Conservation (phyloP, 345 rosid genomes). For the Excoecaria cochinchinensis region DNA sequence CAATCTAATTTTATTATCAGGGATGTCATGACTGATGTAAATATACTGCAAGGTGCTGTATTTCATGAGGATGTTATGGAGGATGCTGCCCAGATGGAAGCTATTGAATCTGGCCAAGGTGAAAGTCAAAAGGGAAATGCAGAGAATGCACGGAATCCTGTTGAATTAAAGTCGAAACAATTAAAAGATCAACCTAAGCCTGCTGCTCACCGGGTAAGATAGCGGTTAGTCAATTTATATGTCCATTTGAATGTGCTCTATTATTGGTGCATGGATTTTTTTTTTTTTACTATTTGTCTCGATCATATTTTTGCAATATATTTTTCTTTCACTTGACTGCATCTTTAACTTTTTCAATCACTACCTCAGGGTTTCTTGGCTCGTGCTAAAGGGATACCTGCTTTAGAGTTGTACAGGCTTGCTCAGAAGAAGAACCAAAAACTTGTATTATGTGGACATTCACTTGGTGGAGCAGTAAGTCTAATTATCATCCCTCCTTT, state of each 20-base stretch:
- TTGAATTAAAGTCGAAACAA: constrained; percentile 51
- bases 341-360: constrained; percentile 13
- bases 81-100: constrained; percentile 41
- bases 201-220: constrained; percentile 91
- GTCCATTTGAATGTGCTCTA: neutral
- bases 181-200: constrained; percentile 69
- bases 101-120: constrained; percentile 38
- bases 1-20: constrained; percentile 33
- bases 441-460: constrained; percentile 95
- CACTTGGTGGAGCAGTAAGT: constrained; percentile 98
- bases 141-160: constrained; percentile 41
- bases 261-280: neutral
- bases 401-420: constrained; percentile 89
- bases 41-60: constrained; percentile 88
- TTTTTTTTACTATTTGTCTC: neutral
- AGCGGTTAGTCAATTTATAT: neutral
- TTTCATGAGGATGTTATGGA: constrained; percentile 74
- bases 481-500: constrained; percentile 15
- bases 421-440: constrained; percentile 92
- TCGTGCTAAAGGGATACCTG: constrained; percentile 98
- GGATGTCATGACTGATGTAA: constrained; percentile 92
- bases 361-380: constrained; percentile 78
- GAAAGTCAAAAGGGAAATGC: constrained; percentile 50
- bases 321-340: neutral
- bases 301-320: neutral